phyloP scores from a whole-genome alignment of 2,329 filamentous ascomycete species.

The Cryphonectria carpinicola region DNA sequence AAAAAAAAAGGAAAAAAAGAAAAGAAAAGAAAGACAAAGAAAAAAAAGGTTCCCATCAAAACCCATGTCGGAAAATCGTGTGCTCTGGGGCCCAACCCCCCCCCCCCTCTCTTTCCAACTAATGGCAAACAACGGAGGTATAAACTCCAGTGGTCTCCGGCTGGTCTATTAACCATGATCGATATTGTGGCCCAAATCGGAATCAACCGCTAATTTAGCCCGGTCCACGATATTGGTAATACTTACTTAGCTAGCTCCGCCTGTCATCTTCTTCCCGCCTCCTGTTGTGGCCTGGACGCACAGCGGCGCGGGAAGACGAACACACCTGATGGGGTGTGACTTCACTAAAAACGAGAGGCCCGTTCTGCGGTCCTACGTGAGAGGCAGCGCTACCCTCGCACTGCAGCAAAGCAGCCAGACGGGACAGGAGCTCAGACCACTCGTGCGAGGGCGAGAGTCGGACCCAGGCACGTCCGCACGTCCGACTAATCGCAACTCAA shows the following conservation, averaged over 20 bases:
- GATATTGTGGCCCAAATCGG: conserved; percentile 1
- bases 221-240: conserved; percentile 13
- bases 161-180: background rate
- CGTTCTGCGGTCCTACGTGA: conserved; percentile 3
- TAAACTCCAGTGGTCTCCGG: background rate
- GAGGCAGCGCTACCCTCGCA: background rate
- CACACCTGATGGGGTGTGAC: background rate
- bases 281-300: conserved; percentile 4
- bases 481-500: background rate
- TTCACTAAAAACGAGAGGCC: background rate
- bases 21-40: no score
- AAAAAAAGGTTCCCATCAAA: background rate
- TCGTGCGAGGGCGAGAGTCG: background rate
- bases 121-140: background rate
- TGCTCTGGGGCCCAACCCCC: background rate
- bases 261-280: conserved; percentile 5
- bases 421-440: background rate
- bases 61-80: background rate
- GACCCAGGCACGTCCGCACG: background rate
- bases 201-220: conserved; percentile 8
- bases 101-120: background rate
- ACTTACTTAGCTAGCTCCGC: background rate
- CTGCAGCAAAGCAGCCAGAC: background rate
- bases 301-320: conserved; percentile 5
- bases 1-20: background rate